Evolutionary conservation across 441 rosid genomes (phyloP).

Genomic region (Arabidopsis lyrata): DNA sequence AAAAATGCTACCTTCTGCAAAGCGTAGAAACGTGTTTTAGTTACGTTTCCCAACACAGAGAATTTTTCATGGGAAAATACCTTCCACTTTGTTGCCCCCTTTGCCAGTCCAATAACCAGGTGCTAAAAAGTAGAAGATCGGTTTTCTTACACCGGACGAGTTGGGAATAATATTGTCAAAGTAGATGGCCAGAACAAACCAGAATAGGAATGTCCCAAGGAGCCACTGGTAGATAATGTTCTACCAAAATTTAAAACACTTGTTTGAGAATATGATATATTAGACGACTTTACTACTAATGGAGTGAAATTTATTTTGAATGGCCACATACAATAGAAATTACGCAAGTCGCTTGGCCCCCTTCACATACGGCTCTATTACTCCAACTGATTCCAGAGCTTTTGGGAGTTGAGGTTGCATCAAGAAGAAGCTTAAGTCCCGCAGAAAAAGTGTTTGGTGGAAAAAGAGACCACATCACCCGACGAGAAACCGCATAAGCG

Average conservation of each 20-base stretch:
- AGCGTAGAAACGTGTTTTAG: slow-evolving; percentile 33
- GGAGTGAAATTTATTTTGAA: neutral
- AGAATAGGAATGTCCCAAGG: slow-evolving; percentile 58
- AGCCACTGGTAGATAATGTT: slow-evolving; percentile 75
- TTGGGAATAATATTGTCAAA: slow-evolving; percentile 86
- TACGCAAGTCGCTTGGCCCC: slow-evolving; percentile 51
- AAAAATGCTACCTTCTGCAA: slow-evolving; percentile 81
- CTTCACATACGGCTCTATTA: slow-evolving; percentile 57
- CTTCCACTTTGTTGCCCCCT: slow-evolving; percentile 72
- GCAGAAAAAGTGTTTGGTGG: slow-evolving; percentile 84
- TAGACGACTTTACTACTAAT: neutral
- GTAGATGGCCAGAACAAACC: slow-evolving; percentile 88
- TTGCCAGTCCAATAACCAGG: slow-evolving; percentile 93
- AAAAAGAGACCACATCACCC: slow-evolving; percentile 78
- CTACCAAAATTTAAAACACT: slow-evolving; percentile 50
- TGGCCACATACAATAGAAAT: slow-evolving; percentile 69
- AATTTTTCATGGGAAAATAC: slow-evolving; percentile 45
- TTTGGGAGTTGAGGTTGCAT: slow-evolving; percentile 61
- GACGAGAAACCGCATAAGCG: slow-evolving; percentile 18
- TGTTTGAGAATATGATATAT: slow-evolving; percentile 12
- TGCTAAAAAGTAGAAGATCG: slow-evolving; percentile 69
- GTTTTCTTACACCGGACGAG: slow-evolving; percentile 84
- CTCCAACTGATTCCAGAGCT: slow-evolving; percentile 85
- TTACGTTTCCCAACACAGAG: slow-evolving; percentile 12
- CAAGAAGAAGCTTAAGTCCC: slow-evolving; percentile 58